These are phyloP conservation scores for Paramecium biaurelia DNA, from an alignment of 73 alveolate genomes.

Conservation along the genomic window DNA sequence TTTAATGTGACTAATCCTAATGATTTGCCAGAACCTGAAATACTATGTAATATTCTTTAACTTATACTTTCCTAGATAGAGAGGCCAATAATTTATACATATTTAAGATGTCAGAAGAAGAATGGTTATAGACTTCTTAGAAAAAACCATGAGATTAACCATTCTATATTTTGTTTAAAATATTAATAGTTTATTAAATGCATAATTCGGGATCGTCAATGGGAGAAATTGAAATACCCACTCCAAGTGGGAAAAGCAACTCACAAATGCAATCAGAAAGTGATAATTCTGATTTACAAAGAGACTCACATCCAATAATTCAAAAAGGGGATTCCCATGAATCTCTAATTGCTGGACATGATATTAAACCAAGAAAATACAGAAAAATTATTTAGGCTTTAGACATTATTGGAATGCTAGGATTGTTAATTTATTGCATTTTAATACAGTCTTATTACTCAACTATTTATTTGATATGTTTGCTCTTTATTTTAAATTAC, in stretches of 20 bases:
- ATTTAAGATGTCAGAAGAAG: conserved; percentile 31
- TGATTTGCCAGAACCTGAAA: conserved; percentile 68
- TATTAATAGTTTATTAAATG: background rate
- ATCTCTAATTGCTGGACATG: background rate
- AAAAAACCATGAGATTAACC: background rate
- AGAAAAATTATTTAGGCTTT: background rate
- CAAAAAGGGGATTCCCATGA: background rate
- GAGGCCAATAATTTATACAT: conserved; percentile 14
- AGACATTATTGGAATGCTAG: background rate
- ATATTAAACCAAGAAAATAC: background rate
- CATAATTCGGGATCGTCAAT: background rate
- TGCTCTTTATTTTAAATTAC: background rate
- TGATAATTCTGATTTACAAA: background rate
- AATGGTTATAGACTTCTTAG: background rate
- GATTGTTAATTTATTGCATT: conserved; percentile 25
- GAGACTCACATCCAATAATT: background rate
- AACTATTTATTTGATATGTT: background rate
- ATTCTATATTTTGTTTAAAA: background rate
- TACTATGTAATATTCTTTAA: background rate
- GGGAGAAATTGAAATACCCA: background rate
- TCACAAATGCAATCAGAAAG: background rate
- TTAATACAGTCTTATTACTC: conserved; percentile 25
- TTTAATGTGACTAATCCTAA: conserved; percentile 68
- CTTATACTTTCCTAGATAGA: background rate
- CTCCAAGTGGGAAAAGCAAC: background rate